A percentile compares a stretch with the other conserved stretches of the same genome.
These are phyloP conservation scores for Triticum dicoccoides DNA, from an alignment of 176 grass and related monocot genomes.

Conservation along the genomic window DNA sequence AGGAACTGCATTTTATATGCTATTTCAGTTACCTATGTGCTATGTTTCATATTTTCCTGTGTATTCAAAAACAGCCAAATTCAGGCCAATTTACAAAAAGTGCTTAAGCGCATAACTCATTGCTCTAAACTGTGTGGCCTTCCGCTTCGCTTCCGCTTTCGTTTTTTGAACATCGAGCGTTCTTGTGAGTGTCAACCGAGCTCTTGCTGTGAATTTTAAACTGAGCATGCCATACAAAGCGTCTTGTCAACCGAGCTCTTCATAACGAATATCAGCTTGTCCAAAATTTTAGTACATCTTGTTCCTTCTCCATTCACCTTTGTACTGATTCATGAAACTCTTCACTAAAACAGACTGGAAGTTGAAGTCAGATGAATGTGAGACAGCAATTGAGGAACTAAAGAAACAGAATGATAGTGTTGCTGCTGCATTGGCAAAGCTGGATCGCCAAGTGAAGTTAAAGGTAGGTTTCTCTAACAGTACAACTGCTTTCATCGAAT, in stretches of 20 bases:
- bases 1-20: too few species aligned
- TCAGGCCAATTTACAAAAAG: too few species aligned
- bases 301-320: conserved; percentile 8
- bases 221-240: not conserved
- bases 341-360: conserved; percentile 74
- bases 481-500: not conserved
- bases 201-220: conserved; percentile 7
- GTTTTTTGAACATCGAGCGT: not conserved
- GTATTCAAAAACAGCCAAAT: too few species aligned
- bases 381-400: conserved; percentile 67
- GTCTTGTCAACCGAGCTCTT: not conserved
- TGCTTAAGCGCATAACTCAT: too few species aligned
- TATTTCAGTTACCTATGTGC: too few species aligned
- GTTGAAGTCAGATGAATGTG: conserved; percentile 88
- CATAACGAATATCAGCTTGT: not conserved
- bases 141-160: too few species aligned
- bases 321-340: conserved; percentile 21
- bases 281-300: conserved; percentile 7
- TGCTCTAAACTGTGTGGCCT: too few species aligned
- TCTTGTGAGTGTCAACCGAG: not conserved
- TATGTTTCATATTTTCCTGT: too few species aligned
- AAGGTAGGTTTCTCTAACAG: conserved; percentile 57
- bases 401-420: conserved; percentile 75
- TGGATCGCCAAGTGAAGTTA: conserved; percentile 73
- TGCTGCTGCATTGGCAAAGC: conserved; percentile 58